Evolutionary conservation across 108 stramenopile species (phyloP).

Genomic region (Nitzschia sp.): DNA sequence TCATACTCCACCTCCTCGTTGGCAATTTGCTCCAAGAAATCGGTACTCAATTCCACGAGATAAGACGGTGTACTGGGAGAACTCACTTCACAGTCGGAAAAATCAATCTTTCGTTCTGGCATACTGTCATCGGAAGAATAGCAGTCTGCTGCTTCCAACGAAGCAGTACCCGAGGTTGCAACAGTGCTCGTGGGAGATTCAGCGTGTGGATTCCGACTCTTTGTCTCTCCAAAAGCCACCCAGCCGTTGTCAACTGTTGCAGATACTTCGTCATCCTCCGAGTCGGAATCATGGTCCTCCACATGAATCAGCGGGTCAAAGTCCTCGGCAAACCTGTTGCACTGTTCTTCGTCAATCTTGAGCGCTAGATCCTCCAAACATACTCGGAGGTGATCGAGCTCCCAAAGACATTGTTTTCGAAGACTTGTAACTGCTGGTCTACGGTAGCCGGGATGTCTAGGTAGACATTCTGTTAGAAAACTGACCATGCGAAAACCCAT

Average conservation of each 20-base stretch:
- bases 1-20: conserved; percentile 45
- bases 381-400: conserved; percentile 32
- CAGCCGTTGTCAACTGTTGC: background rate
- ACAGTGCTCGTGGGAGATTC: background rate
- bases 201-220: background rate
- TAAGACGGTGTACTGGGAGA: background rate
- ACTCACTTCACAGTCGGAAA: conserved; percentile 8
- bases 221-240: conserved; percentile 3
- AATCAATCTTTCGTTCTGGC: conserved; percentile 9
- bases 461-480: conserved; percentile 49
- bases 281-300: conserved; percentile 7
- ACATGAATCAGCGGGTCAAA: conserved; percentile 32
- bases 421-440: background rate
- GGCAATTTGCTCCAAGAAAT: conserved; percentile 38
- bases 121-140: conserved; percentile 7
- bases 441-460: conserved; percentile 41
- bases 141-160: background rate
- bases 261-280: conserved; percentile 8
- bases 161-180: conserved; percentile 9
- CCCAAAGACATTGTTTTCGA: conserved; percentile 14
- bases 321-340: conserved; percentile 42
- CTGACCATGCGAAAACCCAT: conserved; percentile 53
- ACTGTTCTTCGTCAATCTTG: conserved; percentile 48
- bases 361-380: conserved; percentile 47
- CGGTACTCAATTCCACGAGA: conserved; percentile 1